Percentiles rank a stretch among this genome's conserved stretches.
Conservation (phyloP, 2,329 filamentous ascomycete genomes). For the Penicillium frequentans region DNA sequence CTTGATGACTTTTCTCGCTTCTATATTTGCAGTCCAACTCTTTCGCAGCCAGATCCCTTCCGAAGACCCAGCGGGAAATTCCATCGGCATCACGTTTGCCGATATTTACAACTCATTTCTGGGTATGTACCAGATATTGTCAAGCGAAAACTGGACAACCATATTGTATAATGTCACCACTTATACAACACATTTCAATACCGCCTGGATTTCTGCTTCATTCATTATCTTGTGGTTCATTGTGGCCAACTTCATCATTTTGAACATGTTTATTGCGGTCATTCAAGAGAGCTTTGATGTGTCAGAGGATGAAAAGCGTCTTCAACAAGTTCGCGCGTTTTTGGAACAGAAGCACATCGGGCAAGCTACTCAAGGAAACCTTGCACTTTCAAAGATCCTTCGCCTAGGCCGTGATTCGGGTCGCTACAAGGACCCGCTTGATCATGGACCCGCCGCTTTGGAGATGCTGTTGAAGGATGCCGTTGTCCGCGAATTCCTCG, state of each 20-base stretch:
- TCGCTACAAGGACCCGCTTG: constrained; percentile 74
- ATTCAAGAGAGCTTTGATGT: constrained; percentile 99
- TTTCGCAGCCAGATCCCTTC: constrained; percentile 82
- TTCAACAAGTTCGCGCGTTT: constrained; percentile 95
- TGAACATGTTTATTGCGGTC: constrained; percentile 99
- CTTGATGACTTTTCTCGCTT: constrained; percentile 87
- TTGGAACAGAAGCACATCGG: constrained; percentile 86
- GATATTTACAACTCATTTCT: constrained; percentile 95
- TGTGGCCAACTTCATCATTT: constrained; percentile 86
- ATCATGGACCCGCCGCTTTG: constrained; percentile 87
- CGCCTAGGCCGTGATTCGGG: constrained; percentile 61
- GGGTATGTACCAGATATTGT: constrained; percentile 96
- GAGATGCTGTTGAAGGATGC: constrained; percentile 97
- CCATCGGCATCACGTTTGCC: constrained; percentile 73
- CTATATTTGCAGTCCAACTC: constrained; percentile 89
- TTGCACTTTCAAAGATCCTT: constrained; percentile 61
- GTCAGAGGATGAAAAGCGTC: constrained; percentile 93
- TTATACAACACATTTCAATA: constrained; percentile 64
- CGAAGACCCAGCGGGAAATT: constrained; percentile 60
- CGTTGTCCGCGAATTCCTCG: constrained; percentile 90
- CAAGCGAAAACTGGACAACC: constrained; percentile 92
- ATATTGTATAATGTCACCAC: constrained; percentile 81
- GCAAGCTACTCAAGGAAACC: constrained; percentile 65
- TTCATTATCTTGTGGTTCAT: constrained; percentile 97
- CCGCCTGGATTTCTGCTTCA: constrained; percentile 88